phyloP scores from a whole-genome alignment of 208 protist species.

The Leptomonas pyrrhocoris region DNA sequence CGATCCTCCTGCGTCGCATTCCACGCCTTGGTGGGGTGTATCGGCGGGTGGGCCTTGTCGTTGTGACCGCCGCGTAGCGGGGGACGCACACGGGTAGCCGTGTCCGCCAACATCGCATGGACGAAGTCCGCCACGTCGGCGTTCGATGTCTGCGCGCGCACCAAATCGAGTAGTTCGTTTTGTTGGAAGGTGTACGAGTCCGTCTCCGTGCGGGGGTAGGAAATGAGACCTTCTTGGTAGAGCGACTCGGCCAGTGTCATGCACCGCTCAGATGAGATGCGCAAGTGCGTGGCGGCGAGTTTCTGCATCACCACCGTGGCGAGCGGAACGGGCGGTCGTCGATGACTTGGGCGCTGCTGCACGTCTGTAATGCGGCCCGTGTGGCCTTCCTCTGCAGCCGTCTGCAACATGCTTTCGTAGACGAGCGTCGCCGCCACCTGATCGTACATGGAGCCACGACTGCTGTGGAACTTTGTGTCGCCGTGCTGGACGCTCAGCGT shows the following conservation, averaged over 20 bases:
- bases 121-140: conserved; percentile 63
- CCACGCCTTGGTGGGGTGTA: conserved; percentile 94
- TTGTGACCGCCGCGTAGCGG: conserved; percentile 95
- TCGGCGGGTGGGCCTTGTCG: conserved; percentile 99
- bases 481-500: conserved; percentile 61
- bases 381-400: conserved; percentile 42
- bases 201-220: conserved; percentile 99
- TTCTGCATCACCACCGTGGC: conserved; percentile 99
- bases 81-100: conserved; percentile 69
- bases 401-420: conserved; percentile 68
- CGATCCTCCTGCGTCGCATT: conserved; percentile 63
- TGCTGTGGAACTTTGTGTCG: conserved; percentile 57
- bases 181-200: conserved; percentile 92
- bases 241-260: conserved; percentile 95
- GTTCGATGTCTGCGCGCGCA: conserved; percentile 71
- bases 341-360: conserved; percentile 67
- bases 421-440: conserved; percentile 74
- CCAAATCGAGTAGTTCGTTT: conserved; percentile 82
- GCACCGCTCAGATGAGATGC: conserved; percentile 92
- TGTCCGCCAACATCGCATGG: conserved; percentile 55
- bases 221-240: conserved; percentile 92
- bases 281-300: conserved; percentile 91
- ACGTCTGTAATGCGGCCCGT: conserved; percentile 66
- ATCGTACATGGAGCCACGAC: conserved; percentile 76
- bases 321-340: conserved; percentile 93